These are phyloP conservation scores for Phycomyces nitens DNA, from an alignment of 192 early-diverging fungal genomes.

Conservation along the genomic window DNA sequence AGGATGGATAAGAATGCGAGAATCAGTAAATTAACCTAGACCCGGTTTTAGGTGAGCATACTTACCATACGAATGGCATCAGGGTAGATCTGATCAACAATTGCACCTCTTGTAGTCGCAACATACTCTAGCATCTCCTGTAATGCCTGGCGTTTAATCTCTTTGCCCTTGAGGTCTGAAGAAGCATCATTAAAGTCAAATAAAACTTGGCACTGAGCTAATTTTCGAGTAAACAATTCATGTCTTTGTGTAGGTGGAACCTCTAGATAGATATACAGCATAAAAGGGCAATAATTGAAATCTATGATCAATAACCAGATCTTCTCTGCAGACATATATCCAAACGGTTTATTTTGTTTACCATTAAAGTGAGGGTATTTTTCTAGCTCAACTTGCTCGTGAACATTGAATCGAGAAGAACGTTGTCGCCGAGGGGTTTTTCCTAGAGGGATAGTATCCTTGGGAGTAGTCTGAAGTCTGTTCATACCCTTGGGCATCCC, in stretches of 20 bases:
- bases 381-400: slow-evolving; percentile 77
- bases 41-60: background rate
- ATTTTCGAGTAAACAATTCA: slow-evolving; percentile 87
- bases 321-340: background rate
- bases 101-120: slow-evolving; percentile 79
- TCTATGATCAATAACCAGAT: background rate
- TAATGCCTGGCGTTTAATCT: slow-evolving; percentile 90
- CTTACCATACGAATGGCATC: slow-evolving; percentile 92
- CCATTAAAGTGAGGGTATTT: slow-evolving; percentile 73
- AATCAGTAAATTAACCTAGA: background rate
- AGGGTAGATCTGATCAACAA: slow-evolving; percentile 87
- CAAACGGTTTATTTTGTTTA: slow-evolving; percentile 21
- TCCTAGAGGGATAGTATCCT: slow-evolving; percentile 72
- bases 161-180: slow-evolving; percentile 88
- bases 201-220: slow-evolving; percentile 85
- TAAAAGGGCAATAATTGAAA: background rate
- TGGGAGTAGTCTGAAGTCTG: slow-evolving; percentile 51
- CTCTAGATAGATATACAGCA: slow-evolving; percentile 46
- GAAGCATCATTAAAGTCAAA: slow-evolving; percentile 95
- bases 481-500: slow-evolving; percentile 28
- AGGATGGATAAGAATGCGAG: background rate
- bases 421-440: slow-evolving; percentile 79
- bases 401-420: slow-evolving; percentile 84
- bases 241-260: slow-evolving; percentile 77
- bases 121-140: slow-evolving; percentile 94